Percentiles rank a stretch among this genome's conserved stretches.
phyloP scores from a whole-genome alignment of 306 rosid genomes.

The Calophaca sinica region DNA sequence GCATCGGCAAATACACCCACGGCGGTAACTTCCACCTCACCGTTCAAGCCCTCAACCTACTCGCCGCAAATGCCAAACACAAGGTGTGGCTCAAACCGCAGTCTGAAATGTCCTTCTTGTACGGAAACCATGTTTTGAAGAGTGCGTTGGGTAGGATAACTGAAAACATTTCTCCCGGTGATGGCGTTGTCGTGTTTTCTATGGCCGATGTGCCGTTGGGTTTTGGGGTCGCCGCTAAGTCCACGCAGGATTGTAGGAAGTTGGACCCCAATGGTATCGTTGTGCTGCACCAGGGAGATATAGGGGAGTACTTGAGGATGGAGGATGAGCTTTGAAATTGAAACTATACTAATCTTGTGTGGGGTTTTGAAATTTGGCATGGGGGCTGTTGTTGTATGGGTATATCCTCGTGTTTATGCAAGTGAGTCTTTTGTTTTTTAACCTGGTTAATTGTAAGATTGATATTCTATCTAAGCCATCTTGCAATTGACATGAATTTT shows the following conservation, averaged over 20 bases:
- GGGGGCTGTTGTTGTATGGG: slow-evolving; percentile 24
- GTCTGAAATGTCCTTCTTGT: slow-evolving; percentile 81
- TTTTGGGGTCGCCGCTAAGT: slow-evolving; percentile 82
- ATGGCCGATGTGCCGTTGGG: slow-evolving; percentile 89
- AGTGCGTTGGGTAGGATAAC: slow-evolving; percentile 86
- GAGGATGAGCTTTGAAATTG: slow-evolving; percentile 79
- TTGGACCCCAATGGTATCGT: slow-evolving; percentile 88
- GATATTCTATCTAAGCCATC: background rate
- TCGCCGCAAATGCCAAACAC: slow-evolving; percentile 83
- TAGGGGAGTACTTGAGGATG: slow-evolving; percentile 92
- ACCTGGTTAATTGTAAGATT: background rate
- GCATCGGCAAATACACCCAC: slow-evolving; percentile 87
- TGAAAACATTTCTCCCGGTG: slow-evolving; percentile 72
- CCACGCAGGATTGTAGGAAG: slow-evolving; percentile 91
- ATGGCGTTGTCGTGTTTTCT: slow-evolving; percentile 86
- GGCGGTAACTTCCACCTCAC: slow-evolving; percentile 84
- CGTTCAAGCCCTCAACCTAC: slow-evolving; percentile 62
- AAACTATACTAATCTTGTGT: too few relatives aligned
- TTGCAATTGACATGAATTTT: slow-evolving; percentile 15
- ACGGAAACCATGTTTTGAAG: slow-evolving; percentile 84
- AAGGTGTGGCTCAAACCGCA: slow-evolving; percentile 93
- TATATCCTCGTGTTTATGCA: background rate
- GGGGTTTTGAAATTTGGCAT: background rate
- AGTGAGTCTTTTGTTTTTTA: background rate
- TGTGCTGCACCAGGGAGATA: slow-evolving; percentile 83